A percentile compares a stretch with the other conserved stretches of the same genome.
Conservation (phyloP, 306 rosid genomes). For the Corylus avellana region DNA sequence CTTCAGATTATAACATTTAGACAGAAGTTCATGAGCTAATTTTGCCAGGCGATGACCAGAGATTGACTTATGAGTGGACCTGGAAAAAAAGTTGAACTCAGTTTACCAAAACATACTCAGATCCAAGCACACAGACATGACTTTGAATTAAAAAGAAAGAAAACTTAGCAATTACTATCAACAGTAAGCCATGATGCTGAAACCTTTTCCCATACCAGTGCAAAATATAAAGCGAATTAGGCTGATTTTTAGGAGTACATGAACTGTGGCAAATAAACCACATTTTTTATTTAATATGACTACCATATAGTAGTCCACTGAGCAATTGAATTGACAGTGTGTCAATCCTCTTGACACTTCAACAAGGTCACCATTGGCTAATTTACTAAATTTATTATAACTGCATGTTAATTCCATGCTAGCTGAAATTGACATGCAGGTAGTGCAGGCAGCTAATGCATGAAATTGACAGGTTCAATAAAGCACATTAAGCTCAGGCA, state of each 20-base stretch:
- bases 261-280: not conserved
- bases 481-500: not conserved
- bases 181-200: not conserved
- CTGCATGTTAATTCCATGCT: not conserved
- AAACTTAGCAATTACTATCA: not conserved
- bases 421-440: not conserved
- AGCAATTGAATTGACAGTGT: not conserved
- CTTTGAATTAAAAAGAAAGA: not conserved
- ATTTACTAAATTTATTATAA: not conserved
- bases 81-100: conserved; percentile 5
- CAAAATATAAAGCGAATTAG: not conserved
- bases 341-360: not conserved
- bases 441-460: not conserved
- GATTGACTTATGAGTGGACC: conserved; percentile 20
- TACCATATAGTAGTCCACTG: not conserved
- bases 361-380: not conserved
- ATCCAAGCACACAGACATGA: not conserved
- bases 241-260: not conserved
- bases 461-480: not conserved
- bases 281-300: not conserved
- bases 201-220: not conserved
- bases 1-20: conserved; percentile 14
- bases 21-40: conserved; percentile 24
- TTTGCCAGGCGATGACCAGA: conserved; percentile 26
- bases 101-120: not conserved